phyloP scores from a whole-genome alignment of 139 green algal genomes.

The Chlorella sp. region DNA sequence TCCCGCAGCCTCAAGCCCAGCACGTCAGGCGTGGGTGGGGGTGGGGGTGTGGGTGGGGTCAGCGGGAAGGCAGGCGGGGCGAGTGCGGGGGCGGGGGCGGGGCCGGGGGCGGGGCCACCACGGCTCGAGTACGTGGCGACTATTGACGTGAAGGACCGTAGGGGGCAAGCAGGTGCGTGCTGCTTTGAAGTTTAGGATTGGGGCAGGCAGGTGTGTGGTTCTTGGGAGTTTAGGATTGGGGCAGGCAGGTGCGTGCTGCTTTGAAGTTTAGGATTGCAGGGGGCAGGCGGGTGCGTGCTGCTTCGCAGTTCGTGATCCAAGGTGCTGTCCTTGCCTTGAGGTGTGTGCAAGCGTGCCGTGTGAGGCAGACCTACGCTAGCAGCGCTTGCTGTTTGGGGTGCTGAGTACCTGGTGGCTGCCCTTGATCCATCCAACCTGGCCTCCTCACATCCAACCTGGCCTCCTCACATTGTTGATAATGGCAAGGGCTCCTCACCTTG shows the following conservation, averaged over 20 bases:
- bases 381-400: no score
- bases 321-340: no score
- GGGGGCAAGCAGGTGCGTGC: background rate
- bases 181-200: background rate
- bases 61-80: background rate
- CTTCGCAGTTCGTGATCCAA: background rate
- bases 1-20: no score
- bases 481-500: no score
- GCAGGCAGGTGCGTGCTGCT: background rate
- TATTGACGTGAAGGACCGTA: background rate
- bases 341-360: no score
- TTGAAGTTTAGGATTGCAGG: background rate
- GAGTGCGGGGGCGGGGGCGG: background rate
- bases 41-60: no score
- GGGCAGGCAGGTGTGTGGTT: background rate
- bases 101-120: background rate
- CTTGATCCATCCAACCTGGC: no score
- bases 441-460: no score
- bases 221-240: background rate
- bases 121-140: background rate
- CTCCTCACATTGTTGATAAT: no score
- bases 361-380: no score
- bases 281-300: background rate
- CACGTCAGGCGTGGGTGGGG: no score
- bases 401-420: no score